Percentiles rank a stretch among this genome's conserved stretches.
Evolutionary conservation across 306 rosid species (phyloP).

Genomic region (Trifolium repens): DNA sequence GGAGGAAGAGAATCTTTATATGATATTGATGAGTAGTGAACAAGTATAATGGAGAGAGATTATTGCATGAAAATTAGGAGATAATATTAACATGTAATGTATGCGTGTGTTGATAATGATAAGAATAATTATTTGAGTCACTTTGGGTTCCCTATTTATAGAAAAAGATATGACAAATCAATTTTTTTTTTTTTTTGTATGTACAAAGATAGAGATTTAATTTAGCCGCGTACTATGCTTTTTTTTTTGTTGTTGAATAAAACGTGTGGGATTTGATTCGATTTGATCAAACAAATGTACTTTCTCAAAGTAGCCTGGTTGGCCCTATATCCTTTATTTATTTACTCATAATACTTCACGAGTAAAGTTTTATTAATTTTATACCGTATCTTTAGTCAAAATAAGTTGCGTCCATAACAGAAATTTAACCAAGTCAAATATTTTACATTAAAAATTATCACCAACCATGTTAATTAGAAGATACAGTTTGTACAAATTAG

Average conservation of each 20-base stretch:
- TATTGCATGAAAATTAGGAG: slow-evolving; percentile 18
- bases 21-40: not conserved
- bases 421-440: not conserved
- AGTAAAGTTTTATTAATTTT: not conserved
- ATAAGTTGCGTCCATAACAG: not conserved
- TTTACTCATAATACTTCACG: not conserved
- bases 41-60: not conserved
- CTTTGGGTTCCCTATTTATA: not conserved
- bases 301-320: too few relatives aligned
- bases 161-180: not conserved
- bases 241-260: not conserved
- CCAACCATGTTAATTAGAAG: too few relatives aligned
- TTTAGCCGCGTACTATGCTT: too few relatives aligned
- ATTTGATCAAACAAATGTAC: too few relatives aligned
- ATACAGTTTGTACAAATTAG: too few relatives aligned
- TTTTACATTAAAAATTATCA: not conserved
- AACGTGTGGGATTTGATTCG: not conserved
- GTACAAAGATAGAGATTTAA: not conserved
- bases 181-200: too few relatives aligned
- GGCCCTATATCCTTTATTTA: too few relatives aligned
- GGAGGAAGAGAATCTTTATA: slow-evolving; percentile 16
- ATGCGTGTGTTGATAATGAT: slow-evolving; percentile 7
- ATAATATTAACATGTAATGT: not conserved
- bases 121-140: not conserved
- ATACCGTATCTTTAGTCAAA: not conserved